Evolutionary conservation across 148 eudicot species (phyloP).

Genomic region (Rhododendron williamsianum): DNA sequence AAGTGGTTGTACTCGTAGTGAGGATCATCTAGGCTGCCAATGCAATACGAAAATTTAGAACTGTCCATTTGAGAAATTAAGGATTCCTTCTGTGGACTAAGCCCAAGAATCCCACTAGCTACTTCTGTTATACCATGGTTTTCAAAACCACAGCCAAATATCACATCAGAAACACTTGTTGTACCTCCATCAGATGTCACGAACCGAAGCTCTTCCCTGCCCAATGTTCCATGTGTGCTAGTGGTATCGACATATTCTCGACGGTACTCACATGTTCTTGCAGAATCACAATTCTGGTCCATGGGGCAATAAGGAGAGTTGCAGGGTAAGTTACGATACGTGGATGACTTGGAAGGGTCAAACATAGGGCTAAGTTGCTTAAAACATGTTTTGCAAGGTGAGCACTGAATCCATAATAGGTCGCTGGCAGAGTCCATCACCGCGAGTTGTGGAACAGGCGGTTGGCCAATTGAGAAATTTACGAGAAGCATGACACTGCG

Average conservation of each 20-base stretch:
- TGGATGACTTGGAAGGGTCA: conserved; percentile 18
- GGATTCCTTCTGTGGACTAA: not conserved
- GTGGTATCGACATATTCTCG: conserved; percentile 3
- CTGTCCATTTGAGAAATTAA: conserved; percentile 10
- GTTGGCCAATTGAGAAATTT: conserved; percentile 20
- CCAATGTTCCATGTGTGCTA: conserved; percentile 11
- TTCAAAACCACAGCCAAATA: conserved; percentile 24
- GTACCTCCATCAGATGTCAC: conserved; percentile 14
- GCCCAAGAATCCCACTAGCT: conserved; percentile 24
- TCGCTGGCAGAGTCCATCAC: conserved; percentile 24
- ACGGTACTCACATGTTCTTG: not conserved
- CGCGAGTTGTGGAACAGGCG: conserved; percentile 18
- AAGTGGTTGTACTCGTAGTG: conserved; percentile 17
- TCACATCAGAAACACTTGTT: not conserved
- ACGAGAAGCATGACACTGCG: not conserved
- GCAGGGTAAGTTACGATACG: not conserved
- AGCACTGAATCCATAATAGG: conserved; percentile 20
- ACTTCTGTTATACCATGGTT: not conserved
- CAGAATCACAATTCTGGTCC: not conserved
- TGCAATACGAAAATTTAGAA: conserved; percentile 29
- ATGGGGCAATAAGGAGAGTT: not conserved
- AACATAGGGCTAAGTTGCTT: not conserved
- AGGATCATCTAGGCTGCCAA: conserved; percentile 20
- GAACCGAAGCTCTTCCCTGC: conserved; percentile 20
- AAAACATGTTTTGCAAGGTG: conserved; percentile 11